A percentile compares a stretch with the other conserved stretches of the same genome.
Conservation (phyloP, 1,284 basidiomycete species). For the Sanghuangporus sanghuang region DNA sequence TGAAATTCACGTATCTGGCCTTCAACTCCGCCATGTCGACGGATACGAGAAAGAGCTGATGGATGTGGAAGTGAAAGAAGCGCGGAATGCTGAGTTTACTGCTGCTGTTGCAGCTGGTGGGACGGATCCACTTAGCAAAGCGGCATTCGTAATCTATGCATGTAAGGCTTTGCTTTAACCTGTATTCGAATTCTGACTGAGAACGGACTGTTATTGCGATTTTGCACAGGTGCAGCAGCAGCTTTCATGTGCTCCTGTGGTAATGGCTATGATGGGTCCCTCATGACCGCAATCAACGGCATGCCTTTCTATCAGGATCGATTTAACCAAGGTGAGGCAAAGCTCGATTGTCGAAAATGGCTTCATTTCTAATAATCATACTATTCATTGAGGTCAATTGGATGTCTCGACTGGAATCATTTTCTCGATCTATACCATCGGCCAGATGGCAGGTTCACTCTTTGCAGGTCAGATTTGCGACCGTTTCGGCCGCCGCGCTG, state of each 20-base stretch:
- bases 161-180: conserved; percentile 7
- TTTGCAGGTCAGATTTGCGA: conserved; percentile 23
- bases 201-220: background rate
- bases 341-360: background rate
- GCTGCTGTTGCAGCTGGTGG: conserved; percentile 15
- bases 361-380: background rate
- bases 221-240: conserved; percentile 11
- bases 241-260: conserved; percentile 17
- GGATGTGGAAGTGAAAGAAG: conserved; percentile 11
- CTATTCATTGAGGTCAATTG: conserved; percentile 9
- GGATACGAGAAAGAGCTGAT: background rate
- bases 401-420: conserved; percentile 22
- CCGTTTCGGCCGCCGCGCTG: conserved; percentile 29
- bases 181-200: background rate
- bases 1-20: background rate
- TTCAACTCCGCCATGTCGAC: background rate
- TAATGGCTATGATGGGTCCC: conserved; percentile 18
- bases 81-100: conserved; percentile 8
- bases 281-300: conserved; percentile 21
- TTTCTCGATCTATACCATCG: conserved; percentile 24
- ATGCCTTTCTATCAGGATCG: conserved; percentile 13
- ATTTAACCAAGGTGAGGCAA: background rate
- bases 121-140: conserved; percentile 16
- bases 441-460: conserved; percentile 24
- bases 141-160: conserved; percentile 19